Conservation (phyloP, 768 basidiomycete species). For the Lentinula guzmanii region DNA sequence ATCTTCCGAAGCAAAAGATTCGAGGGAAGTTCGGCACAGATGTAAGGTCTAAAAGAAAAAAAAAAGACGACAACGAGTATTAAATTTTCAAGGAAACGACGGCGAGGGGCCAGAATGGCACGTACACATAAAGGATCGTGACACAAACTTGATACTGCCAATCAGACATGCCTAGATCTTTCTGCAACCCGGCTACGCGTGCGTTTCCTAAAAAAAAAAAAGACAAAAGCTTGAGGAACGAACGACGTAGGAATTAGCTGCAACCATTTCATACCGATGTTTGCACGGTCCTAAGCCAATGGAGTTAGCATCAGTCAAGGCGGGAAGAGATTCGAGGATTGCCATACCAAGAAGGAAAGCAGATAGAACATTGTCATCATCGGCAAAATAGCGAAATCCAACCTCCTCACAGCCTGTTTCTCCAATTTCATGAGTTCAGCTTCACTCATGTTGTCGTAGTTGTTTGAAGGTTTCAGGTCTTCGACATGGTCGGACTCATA, state of each 20-base stretch:
- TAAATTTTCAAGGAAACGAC: too few relatives aligned
- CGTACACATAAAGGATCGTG: slow-evolving; percentile 25
- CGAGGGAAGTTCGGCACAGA: slow-evolving; percentile 41
- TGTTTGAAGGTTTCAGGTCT: neutral
- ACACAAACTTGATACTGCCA: slow-evolving; percentile 29
- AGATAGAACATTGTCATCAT: slow-evolving; percentile 33
- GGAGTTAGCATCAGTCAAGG: neutral
- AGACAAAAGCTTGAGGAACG: neutral
- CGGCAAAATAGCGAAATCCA: slow-evolving; percentile 27
- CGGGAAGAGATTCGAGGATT: neutral
- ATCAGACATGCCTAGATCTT: slow-evolving; percentile 31
- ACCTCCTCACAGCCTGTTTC: slow-evolving; percentile 12
- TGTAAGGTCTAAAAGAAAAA: slow-evolving; percentile 27
- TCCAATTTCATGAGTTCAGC: slow-evolving; percentile 6
- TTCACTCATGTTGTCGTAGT: neutral
- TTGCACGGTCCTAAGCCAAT: slow-evolving; percentile 23
- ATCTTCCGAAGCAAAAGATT: slow-evolving; percentile 38
- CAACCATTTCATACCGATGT: slow-evolving; percentile 20
- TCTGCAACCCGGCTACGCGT: slow-evolving; percentile 41
- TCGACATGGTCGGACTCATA: neutral
- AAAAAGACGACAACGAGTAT: too few relatives aligned
- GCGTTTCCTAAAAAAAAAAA: slow-evolving; percentile 29
- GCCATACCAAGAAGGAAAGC: slow-evolving; percentile 28
- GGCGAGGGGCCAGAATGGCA: too few relatives aligned
- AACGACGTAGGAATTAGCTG: neutral